These are phyloP conservation scores for Erythrophleum fordii DNA, from an alignment of 306 rosid species.

Conservation along the genomic window DNA sequence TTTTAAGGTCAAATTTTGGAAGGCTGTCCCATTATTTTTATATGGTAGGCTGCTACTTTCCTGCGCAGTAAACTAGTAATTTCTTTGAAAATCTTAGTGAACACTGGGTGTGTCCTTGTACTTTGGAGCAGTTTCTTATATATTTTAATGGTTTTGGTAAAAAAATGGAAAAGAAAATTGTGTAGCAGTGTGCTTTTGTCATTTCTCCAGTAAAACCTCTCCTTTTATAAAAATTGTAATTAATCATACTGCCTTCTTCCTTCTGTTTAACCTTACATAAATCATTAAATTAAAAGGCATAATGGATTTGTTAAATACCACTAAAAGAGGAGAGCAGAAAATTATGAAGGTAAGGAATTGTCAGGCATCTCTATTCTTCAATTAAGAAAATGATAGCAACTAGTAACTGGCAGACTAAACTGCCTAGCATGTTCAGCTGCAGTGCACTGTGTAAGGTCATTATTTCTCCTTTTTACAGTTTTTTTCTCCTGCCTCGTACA, in stretches of 20 bases:
- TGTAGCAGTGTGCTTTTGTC: neutral
- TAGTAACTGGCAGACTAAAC: neutral
- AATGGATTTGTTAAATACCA: neutral
- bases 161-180: neutral
- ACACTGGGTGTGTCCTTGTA: no score
- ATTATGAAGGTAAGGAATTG: no score
- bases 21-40: neutral
- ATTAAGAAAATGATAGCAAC: neutral
- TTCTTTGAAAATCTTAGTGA: neutral
- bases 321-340: no score
- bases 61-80: neutral
- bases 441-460: neutral
- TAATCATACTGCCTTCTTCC: neutral
- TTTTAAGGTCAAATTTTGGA: neutral
- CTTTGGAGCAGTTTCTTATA: no score
- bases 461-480: neutral
- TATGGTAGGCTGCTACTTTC: neutral
- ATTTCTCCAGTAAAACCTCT: neutral
- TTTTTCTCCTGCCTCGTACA: neutral
- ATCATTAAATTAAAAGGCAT: no score
- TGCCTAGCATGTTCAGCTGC: neutral
- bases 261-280: neutral
- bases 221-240: neutral
- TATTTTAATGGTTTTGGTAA: no score
- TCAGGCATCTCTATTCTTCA: no score